Conservation (phyloP, 2,329 filamentous ascomycete species). For the Stenocarpella maydis region DNA sequence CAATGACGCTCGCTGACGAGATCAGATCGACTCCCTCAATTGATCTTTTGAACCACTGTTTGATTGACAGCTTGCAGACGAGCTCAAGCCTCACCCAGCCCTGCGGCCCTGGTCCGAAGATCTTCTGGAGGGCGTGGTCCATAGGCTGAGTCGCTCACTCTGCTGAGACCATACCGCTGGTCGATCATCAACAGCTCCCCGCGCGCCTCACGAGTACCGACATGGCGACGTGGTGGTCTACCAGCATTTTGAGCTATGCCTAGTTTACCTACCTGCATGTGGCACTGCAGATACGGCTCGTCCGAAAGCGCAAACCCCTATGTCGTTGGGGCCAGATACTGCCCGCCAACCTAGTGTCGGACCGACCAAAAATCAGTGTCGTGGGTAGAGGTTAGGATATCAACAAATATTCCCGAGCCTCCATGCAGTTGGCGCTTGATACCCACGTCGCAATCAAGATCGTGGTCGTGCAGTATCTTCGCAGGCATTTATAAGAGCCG, state of each 20-base stretch:
- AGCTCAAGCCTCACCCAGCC: no score
- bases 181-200: not conserved
- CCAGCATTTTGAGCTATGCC: not conserved
- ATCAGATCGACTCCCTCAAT: not conserved
- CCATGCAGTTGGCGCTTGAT: slow-evolving; percentile 52
- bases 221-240: not conserved
- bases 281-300: not conserved
- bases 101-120: no score
- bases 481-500: not conserved
- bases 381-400: slow-evolving; percentile 15
- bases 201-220: not conserved
- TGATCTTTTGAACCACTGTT: not conserved
- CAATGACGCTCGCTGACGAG: not conserved
- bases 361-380: not conserved
- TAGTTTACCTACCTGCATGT: not conserved
- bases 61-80: no score
- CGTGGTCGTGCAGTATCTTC: slow-evolving; percentile 27
- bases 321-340: not conserved
- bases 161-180: not conserved
- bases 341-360: not conserved
- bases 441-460: slow-evolving; percentile 21
- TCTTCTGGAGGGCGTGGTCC: no score
- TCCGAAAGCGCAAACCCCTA: not conserved
- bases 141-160: no score
- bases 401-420: slow-evolving; percentile 9